Conservation (phyloP, 495 filamentous ascomycete genomes). For the Tirmania nivea region DNA sequence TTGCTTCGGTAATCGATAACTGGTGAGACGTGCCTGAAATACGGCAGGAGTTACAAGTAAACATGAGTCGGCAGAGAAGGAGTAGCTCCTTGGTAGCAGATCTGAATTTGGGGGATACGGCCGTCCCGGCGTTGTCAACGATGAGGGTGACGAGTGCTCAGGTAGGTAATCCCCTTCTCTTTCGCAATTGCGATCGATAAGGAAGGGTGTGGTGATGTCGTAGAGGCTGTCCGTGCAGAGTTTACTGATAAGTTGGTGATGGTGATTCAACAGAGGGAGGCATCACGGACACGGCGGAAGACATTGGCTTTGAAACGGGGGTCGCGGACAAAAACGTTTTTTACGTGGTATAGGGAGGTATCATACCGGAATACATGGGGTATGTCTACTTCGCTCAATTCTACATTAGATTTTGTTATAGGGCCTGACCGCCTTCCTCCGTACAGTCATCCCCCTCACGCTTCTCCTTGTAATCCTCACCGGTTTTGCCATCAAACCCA, state of each 20-base stretch:
- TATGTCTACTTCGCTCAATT: constrained; percentile 3
- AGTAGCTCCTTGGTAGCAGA: constrained; percentile 13
- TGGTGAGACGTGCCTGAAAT: too few relatives aligned
- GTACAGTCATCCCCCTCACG: constrained; percentile 44
- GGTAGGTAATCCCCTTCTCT: too few relatives aligned
- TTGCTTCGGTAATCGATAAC: not conserved
- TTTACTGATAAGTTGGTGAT: not conserved
- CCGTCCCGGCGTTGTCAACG: constrained; percentile 15
- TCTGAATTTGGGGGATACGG: constrained; percentile 15
- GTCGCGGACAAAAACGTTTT: constrained; percentile 3
- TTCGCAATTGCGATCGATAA: not conserved
- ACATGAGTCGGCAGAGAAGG: constrained; percentile 12
- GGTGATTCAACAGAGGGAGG: constrained; percentile 9
- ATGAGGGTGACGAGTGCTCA: constrained; percentile 3
- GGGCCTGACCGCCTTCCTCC: not conserved
- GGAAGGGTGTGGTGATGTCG: not conserved
- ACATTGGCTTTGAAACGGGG: constrained; percentile 4
- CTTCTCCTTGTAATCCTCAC: constrained; percentile 40
- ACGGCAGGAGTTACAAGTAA: not conserved
- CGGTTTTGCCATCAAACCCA: constrained; percentile 59
- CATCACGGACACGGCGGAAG: constrained; percentile 14
- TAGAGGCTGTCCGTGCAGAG: not conserved
- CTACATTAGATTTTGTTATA: not conserved
- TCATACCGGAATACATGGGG: constrained; percentile 20
- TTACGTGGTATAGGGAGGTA: constrained; percentile 17